Evolutionary conservation across 768 basidiomycete genomes (phyloP).

Genomic region (Tulasnella sp.): DNA sequence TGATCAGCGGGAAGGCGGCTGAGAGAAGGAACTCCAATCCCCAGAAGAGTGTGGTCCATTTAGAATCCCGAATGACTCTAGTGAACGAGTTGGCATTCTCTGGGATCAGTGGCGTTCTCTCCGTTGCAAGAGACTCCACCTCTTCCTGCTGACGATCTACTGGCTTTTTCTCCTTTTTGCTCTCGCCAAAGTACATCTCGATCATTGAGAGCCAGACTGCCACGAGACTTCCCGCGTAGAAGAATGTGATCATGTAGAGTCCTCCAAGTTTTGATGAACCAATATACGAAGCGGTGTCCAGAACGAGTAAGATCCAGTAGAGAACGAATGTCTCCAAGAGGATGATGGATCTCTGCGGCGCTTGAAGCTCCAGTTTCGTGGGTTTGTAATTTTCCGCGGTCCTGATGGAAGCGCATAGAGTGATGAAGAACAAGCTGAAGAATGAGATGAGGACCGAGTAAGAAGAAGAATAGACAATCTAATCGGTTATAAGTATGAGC

Average conservation of each 20-base stretch:
- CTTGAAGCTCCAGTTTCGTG: conserved; percentile 13
- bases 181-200: conserved; percentile 9
- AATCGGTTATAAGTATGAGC: conserved; percentile 3
- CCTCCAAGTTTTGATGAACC: conserved; percentile 35
- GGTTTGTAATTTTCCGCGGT: conserved; percentile 21
- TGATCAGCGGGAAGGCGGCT: conserved; percentile 40
- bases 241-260: conserved; percentile 43
- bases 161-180: conserved; percentile 3
- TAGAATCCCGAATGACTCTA: conserved; percentile 1
- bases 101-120: conserved; percentile 43
- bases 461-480: conserved; percentile 51
- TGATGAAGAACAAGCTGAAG: conserved; percentile 39
- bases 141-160: neutral
- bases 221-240: conserved; percentile 37
- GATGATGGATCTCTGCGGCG: conserved; percentile 38
- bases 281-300: conserved; percentile 36
- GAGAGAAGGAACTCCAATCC: conserved; percentile 43
- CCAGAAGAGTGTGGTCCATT: conserved; percentile 38
- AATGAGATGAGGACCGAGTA: conserved; percentile 39
- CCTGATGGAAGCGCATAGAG: conserved; percentile 33
- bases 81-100: neutral
- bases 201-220: conserved; percentile 27
- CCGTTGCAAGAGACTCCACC: conserved; percentile 29
- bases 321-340: conserved; percentile 43
- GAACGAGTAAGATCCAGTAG: conserved; percentile 45